phyloP scores from a whole-genome alignment of 352 stramenopile genomes.

The Globisporangium spinosum region DNA sequence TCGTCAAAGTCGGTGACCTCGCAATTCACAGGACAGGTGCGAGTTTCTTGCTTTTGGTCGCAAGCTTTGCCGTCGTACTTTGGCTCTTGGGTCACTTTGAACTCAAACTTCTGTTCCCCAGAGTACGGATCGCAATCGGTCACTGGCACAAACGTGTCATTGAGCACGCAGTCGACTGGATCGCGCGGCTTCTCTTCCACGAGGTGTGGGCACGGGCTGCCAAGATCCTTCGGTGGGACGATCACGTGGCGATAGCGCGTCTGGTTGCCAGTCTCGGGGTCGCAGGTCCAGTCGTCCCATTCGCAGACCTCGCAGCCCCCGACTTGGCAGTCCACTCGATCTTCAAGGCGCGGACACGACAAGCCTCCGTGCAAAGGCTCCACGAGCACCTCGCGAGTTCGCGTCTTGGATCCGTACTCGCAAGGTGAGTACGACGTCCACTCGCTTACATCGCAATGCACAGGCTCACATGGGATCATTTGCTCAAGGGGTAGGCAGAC shows the following conservation, averaged over 20 bases:
- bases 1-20: slow-evolving; percentile 33
- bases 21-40: slow-evolving; percentile 39
- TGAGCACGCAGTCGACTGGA: slow-evolving; percentile 41
- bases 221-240: slow-evolving; percentile 26
- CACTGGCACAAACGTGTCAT: slow-evolving; percentile 31
- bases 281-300: slow-evolving; percentile 36
- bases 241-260: slow-evolving; percentile 34
- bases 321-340: slow-evolving; percentile 25
- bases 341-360: slow-evolving; percentile 18
- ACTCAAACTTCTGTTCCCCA: slow-evolving; percentile 28
- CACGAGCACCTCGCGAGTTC: slow-evolving; percentile 20
- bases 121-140: slow-evolving; percentile 20
- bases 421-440: slow-evolving; percentile 29
- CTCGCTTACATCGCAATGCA: slow-evolving; percentile 25
- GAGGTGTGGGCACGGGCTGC: slow-evolving; percentile 25
- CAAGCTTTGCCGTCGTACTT: slow-evolving; percentile 40
- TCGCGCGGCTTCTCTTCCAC: slow-evolving; percentile 29
- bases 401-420: slow-evolving; percentile 25
- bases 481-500: slow-evolving; percentile 26
- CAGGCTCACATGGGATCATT: slow-evolving; percentile 18
- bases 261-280: slow-evolving; percentile 28
- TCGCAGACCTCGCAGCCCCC: slow-evolving; percentile 33
- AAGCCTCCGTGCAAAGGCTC: slow-evolving; percentile 24
- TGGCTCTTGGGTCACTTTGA: slow-evolving; percentile 22
- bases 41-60: slow-evolving; percentile 20